These are phyloP conservation scores for Tetrastigma voinierianum DNA, from an alignment of 164 flowering plant species.

Conservation along the genomic window DNA sequence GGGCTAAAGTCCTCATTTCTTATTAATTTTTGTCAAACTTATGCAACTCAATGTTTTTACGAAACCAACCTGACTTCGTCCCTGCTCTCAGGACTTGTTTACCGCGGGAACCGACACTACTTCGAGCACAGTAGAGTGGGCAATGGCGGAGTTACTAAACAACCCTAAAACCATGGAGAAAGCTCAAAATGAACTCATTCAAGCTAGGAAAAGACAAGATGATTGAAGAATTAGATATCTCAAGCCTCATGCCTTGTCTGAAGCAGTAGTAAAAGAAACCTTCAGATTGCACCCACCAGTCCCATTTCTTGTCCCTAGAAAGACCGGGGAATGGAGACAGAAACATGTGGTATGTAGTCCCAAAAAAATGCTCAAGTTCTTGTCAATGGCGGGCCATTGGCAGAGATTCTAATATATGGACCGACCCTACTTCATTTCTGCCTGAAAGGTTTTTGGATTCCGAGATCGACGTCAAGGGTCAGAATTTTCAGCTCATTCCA, in stretches of 20 bases:
- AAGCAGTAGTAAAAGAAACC: slow-evolving; percentile 24
- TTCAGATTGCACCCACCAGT: slow-evolving; percentile 19
- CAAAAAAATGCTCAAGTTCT: slow-evolving; percentile 28
- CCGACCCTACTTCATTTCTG: slow-evolving; percentile 15
- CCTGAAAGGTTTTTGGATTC: slow-evolving; percentile 34
- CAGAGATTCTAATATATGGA: slow-evolving; percentile 27
- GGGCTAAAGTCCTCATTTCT: too few species aligned
- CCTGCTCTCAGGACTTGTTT: slow-evolving; percentile 17
- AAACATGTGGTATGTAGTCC: slow-evolving; percentile 23
- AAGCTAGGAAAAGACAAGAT: not conserved
- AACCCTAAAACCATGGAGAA: slow-evolving; percentile 14
- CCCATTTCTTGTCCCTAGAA: slow-evolving; percentile 15
- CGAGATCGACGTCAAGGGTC: slow-evolving; percentile 15
- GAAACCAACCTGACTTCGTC: too few species aligned
- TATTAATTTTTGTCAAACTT: too few species aligned
- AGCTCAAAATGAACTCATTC: slow-evolving; percentile 1
- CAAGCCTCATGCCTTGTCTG: slow-evolving; percentile 18
- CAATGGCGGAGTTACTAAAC: slow-evolving; percentile 22
- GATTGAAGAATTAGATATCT: slow-evolving; percentile 16
- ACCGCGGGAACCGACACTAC: slow-evolving; percentile 21
- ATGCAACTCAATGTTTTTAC: too few species aligned
- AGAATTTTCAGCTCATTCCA: slow-evolving; percentile 25
- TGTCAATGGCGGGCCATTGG: slow-evolving; percentile 32
- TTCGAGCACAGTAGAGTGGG: slow-evolving; percentile 19
- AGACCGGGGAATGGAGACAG: slow-evolving; percentile 18